A percentile compares a stretch with the other conserved stretches of the same genome.
Conservation (phyloP, 352 stramenopile genomes). For the Globisporangium cederbergense region DNA sequence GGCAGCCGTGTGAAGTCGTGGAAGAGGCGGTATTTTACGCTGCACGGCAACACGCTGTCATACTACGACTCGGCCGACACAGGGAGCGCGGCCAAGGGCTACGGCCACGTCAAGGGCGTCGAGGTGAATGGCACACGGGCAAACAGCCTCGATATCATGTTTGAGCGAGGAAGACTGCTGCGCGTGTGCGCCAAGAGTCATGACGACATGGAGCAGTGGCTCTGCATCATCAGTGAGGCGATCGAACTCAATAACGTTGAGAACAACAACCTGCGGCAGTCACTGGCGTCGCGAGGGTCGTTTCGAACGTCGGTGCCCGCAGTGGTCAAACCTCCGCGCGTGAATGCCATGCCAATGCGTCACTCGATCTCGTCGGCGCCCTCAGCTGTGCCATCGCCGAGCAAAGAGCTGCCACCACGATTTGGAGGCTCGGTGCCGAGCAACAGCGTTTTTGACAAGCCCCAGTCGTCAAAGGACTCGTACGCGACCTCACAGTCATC, state of each 20-base stretch:
- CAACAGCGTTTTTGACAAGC: constrained; percentile 30
- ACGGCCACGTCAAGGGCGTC: constrained; percentile 70
- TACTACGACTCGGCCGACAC: constrained; percentile 83
- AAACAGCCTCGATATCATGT: constrained; percentile 71
- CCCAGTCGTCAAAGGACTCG: constrained; percentile 29
- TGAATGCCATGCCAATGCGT: constrained; percentile 35
- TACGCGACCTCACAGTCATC: constrained; percentile 32
- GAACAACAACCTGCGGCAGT: constrained; percentile 59
- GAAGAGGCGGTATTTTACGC: constrained; percentile 78
- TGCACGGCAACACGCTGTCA: constrained; percentile 73
- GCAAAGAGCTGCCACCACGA: constrained; percentile 19
- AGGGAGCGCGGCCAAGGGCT: constrained; percentile 70
- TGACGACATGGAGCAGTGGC: constrained; percentile 71
- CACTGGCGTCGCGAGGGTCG: constrained; percentile 32
- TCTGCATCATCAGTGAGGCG: constrained; percentile 65
- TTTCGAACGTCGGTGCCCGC: constrained; percentile 36
- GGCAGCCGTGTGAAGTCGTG: constrained; percentile 76
- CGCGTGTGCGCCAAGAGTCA: constrained; percentile 61
- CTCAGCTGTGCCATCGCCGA: constrained; percentile 13
- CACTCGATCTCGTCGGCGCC: constrained; percentile 42
- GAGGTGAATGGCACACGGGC: constrained; percentile 61
- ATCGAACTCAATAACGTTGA: constrained; percentile 58
- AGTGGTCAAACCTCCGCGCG: constrained; percentile 21
- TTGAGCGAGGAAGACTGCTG: constrained; percentile 72
- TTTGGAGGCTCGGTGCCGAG: constrained; percentile 19